Percentiles rank a stretch among this genome's conserved stretches.
Evolutionary conservation across 352 stramenopile genomes (phyloP).

Genomic region (Globisporangium uncinulatum): DNA sequence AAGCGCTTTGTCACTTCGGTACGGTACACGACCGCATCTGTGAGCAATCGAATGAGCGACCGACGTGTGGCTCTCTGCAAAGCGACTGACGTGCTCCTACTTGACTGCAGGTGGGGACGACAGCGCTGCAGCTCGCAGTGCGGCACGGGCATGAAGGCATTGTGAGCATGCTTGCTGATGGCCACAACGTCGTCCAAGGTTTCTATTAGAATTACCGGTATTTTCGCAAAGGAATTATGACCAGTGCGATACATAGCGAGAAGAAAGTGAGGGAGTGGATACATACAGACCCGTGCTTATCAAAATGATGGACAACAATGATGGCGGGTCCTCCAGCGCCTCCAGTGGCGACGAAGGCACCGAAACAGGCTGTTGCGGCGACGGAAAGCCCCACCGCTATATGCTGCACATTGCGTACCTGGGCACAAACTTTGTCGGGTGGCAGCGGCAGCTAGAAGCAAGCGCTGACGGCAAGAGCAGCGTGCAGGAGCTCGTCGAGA

Average conservation of each 20-base stretch:
- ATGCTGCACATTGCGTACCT: constrained; percentile 76
- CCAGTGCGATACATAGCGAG: not conserved
- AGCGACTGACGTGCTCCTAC: not conserved
- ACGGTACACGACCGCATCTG: not conserved
- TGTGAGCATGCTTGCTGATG: constrained; percentile 51
- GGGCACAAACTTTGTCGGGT: constrained; percentile 69
- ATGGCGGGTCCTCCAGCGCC: not conserved
- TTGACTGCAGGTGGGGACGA: constrained; percentile 45
- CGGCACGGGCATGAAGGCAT: constrained; percentile 59
- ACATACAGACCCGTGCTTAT: not conserved
- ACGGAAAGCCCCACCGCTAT: constrained; percentile 25
- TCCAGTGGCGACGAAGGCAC: not conserved
- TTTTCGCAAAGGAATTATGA: no score
- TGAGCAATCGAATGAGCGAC: no score
- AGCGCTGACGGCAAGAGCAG: constrained; percentile 51
- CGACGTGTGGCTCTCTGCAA: not conserved
- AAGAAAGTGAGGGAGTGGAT: no score
- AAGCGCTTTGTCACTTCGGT: constrained; percentile 55
- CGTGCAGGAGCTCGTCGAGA: constrained; percentile 77
- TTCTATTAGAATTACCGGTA: constrained; percentile 39
- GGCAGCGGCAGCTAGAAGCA: constrained; percentile 62
- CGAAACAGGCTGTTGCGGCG: not conserved
- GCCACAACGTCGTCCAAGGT: constrained; percentile 38
- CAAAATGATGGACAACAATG: constrained; percentile 3
- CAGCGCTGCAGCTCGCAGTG: constrained; percentile 56